Conservation (phyloP, 768 basidiomycete species). For the Amanita phalloides region DNA sequence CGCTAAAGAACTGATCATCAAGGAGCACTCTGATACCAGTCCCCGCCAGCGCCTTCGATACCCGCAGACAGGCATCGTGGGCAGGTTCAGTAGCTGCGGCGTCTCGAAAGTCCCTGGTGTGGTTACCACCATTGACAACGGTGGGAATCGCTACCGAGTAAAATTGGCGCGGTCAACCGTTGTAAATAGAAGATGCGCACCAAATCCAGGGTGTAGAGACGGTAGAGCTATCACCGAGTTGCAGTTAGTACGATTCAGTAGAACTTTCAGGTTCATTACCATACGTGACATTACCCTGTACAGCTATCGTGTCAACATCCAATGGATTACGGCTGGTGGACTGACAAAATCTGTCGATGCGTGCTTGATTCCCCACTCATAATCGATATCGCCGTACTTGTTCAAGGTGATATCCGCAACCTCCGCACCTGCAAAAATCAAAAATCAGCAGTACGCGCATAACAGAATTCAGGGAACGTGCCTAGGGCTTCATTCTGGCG, state of each 20-base stretch:
- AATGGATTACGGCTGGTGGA: constrained; percentile 1
- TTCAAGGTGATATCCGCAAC: constrained; percentile 50
- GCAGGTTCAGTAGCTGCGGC: constrained; percentile 49
- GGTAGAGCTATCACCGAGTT: constrained; percentile 34
- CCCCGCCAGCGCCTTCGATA: constrained; percentile 63
- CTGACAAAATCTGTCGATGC: constrained; percentile 82
- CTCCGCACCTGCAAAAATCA: constrained; percentile 40
- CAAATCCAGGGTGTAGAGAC: constrained; percentile 65
- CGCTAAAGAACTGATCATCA: constrained; percentile 52
- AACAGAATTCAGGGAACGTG: constrained; percentile 10
- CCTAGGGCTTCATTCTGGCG: constrained; percentile 60
- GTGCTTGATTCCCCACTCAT: constrained; percentile 53
- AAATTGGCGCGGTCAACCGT: not conserved
- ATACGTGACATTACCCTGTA: constrained; percentile 66
- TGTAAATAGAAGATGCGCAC: constrained; percentile 19
- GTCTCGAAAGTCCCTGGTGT: constrained; percentile 58
- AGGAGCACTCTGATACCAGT: constrained; percentile 57
- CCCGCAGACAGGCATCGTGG: constrained; percentile 55
- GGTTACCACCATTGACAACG: constrained; percentile 61
- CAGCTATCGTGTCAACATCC: not conserved
- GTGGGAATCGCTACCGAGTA: constrained; percentile 59
- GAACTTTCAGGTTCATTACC: constrained; percentile 26
- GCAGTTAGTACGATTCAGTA: not conserved
- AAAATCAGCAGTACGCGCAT: not conserved
- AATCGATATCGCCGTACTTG: constrained; percentile 52